Evolutionary conservation across 2,329 filamentous ascomycete species (phyloP).

Genomic region (Cryphonectria naterciae): DNA sequence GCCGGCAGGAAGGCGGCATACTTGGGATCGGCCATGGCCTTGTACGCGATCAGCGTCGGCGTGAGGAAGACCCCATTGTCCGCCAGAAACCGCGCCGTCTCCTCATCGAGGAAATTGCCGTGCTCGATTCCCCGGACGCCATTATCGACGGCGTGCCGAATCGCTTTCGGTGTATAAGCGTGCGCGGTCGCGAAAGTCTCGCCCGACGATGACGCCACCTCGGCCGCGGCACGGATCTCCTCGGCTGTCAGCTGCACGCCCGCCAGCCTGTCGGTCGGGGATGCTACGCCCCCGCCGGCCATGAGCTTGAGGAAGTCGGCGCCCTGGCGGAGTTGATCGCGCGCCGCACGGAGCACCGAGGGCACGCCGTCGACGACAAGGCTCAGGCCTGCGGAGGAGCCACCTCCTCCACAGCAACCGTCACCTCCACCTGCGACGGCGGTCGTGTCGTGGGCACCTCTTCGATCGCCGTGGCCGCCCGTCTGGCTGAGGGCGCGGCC

Average conservation of each 20-base stretch:
- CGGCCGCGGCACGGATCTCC: slow-evolving; percentile 54
- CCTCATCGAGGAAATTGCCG: slow-evolving; percentile 40
- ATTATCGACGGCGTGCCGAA: slow-evolving; percentile 52
- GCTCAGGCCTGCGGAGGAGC: slow-evolving; percentile 37
- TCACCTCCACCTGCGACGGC: slow-evolving; percentile 45
- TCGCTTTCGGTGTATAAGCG: slow-evolving; percentile 52
- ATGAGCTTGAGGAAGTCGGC: slow-evolving; percentile 68
- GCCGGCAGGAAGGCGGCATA: slow-evolving; percentile 25
- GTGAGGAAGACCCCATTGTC: slow-evolving; percentile 50
- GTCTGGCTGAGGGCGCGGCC: slow-evolving; percentile 60
- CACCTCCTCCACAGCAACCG: slow-evolving; percentile 41
- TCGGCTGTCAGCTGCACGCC: slow-evolving; percentile 60
- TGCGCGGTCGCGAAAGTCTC: slow-evolving; percentile 56
- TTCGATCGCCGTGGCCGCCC: slow-evolving; percentile 60
- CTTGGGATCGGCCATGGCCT: slow-evolving; percentile 39
- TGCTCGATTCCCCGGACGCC: slow-evolving; percentile 53
- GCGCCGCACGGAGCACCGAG: slow-evolving; percentile 54
- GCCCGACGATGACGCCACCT: slow-evolving; percentile 44
- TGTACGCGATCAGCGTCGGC: slow-evolving; percentile 52
- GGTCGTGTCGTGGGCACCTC: slow-evolving; percentile 44
- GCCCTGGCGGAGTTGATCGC: slow-evolving; percentile 59
- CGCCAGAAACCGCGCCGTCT: slow-evolving; percentile 50
- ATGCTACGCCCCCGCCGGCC: slow-evolving; percentile 60
- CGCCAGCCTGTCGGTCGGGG: slow-evolving; percentile 56
- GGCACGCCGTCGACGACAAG: slow-evolving; percentile 58